Evolutionary conservation across 208 protist genomes (phyloP).

Genomic region (Leishmania major): DNA sequence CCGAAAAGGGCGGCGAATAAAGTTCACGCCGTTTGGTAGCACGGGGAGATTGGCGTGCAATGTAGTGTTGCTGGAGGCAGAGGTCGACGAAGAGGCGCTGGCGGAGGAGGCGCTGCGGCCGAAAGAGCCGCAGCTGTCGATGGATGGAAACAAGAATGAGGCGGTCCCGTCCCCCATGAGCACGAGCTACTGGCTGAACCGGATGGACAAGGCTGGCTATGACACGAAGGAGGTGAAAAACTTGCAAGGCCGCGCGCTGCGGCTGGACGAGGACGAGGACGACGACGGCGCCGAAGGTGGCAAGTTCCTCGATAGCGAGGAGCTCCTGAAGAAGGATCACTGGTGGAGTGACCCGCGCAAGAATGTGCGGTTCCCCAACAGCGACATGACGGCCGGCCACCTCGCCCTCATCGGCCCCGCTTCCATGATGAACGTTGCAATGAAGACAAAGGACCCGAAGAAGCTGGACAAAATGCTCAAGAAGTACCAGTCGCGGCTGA

Average conservation of each 20-base stretch:
- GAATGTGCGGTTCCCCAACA: conserved; percentile 82
- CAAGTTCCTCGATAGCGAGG: conserved; percentile 81
- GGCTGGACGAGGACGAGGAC: conserved; percentile 68
- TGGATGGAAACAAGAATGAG: conserved; percentile 79
- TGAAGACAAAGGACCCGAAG: conserved; percentile 84
- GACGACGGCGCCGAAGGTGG: conserved; percentile 42
- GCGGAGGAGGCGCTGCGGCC: conserved; percentile 51
- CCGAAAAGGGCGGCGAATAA: conserved; percentile 67
- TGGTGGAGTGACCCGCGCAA: conserved; percentile 90
- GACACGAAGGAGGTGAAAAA: conserved; percentile 81
- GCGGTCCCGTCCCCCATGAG: conserved; percentile 86
- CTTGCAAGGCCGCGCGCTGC: conserved; percentile 72
- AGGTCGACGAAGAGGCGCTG: conserved; percentile 60
- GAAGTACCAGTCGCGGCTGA: conserved; percentile 81
- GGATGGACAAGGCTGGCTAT: conserved; percentile 84
- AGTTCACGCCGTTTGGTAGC: conserved; percentile 73
- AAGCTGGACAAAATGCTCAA: conserved; percentile 85
- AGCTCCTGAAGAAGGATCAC: conserved; percentile 87
- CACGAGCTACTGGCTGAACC: conserved; percentile 86
- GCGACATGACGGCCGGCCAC: conserved; percentile 80
- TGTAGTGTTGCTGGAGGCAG: conserved; percentile 63
- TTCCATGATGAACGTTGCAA: conserved; percentile 90
- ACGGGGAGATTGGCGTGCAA: conserved; percentile 71
- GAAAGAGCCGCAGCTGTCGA: conserved; percentile 44
- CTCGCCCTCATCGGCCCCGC: conserved; percentile 83